Evolutionary conservation across 1,284 basidiomycete genomes (phyloP), one percentile per base, ranked within the genome.

Genomic region (Trametes sp.): DNA sequence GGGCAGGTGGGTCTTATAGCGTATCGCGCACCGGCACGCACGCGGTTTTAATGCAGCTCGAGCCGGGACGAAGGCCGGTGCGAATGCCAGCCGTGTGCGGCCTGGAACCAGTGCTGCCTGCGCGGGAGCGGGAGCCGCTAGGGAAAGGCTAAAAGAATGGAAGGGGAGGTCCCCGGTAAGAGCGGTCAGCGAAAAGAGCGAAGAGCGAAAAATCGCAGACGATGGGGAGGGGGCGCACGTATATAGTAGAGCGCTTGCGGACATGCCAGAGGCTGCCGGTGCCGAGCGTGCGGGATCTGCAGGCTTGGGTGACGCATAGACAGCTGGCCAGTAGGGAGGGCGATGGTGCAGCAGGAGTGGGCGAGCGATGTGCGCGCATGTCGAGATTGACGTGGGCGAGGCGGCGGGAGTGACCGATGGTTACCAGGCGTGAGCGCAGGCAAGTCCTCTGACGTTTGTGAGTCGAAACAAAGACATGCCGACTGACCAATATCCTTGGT

Each of bases 1-100:
- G n/a, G 42, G 23, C 16, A 29, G 29, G 48, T 29, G 4, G 29
- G 51, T n/a, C 33, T 53, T 53, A 53, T 41, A 51, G 35, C 48
- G 13, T 10, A 9, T n/a, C 19, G 31, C 29, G 55, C 26, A 48
- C 31, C 31, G 31, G 31, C 31, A 33, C 31, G 31, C 54, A 60
- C 60, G 60, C 54, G 60, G 23, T 24, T n/a, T 61, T 55, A 68
- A 68, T 62, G 57, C 53, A 55, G 35, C 28, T 9, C 49, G 24
- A n/a, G 36, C 24, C 55, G 41, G 35, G 31, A 52, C 33, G 55
- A 45, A 31, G 26, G 52, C 52, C 52, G 52, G 16, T 26, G 16
- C 53, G n/a, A n/a, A 11, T 5, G 31, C 11, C 6, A 54, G 28
- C 3, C n/a, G n/a, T 5, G 11, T 44, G 52, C 35, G 23, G 41